Evolutionary conservation across 169 alveolate genomes (phyloP), one percentile per base, ranked within the genome.

Genomic region (Plasmodium gonderi): DNA sequence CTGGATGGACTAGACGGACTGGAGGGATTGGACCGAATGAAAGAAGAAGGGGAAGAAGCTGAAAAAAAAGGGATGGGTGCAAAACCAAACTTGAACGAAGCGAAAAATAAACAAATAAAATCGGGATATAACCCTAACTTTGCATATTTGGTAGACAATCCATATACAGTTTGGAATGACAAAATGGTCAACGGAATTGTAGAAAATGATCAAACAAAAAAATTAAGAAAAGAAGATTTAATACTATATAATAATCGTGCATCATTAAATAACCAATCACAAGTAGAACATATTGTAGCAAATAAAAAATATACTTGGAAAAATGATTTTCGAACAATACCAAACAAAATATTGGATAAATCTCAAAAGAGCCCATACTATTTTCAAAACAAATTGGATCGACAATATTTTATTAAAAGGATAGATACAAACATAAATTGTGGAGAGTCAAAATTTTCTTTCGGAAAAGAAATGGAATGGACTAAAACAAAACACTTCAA

Each of bases 171-270:
- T 5, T 36, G 31, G 38, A 75, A n/a, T 11, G 65, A 40, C 38
- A 31, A 42, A 40, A 12, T 9, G 81, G 29, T 60, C 20, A 78
- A 40, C 40, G 17, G 40, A 47, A n/a, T 78, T 29, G 87, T 36
- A 78, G 75, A 45, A 47, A 26, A 9, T 26, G 31, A 78, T 31
- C n/a, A 31, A 9, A 31, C 36, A 36, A 64, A 29, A 33, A 31
- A 78, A 47, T 78, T 78, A 1, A 67, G 26, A 78, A 47, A 64
- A 64, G 75, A 49, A 78, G 40, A 49, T 51, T 49, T 29, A 78
- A 49, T 38, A 17, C 29, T 78, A 12, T 12, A 51, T 51, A 78
- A 31, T 29, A 75, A 5, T 1, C 40, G 64, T 29, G 9, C 81
- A 36, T 31, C 33, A 23, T 51, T 26, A 36, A 45, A 38, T 64